Conservation (phyloP, 768 basidiomycete genomes). For the Sporobolomyces pararoseus region DNA sequence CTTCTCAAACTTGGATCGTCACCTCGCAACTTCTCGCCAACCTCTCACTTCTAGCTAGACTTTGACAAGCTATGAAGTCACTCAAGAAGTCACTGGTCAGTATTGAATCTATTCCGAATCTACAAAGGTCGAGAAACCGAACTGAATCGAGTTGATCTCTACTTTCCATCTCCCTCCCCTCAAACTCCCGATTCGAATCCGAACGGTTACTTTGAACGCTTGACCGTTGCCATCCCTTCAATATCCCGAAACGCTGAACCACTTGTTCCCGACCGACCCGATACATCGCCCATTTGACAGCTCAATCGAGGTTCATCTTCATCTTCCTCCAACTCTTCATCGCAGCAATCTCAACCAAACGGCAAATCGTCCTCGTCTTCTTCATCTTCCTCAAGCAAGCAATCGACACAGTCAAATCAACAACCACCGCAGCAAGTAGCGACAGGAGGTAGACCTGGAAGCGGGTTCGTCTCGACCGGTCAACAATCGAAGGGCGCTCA, state of each 20-base stretch:
- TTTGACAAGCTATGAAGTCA: slow-evolving; percentile 48
- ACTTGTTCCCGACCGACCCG: slow-evolving; percentile 32
- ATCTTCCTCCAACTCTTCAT: slow-evolving; percentile 12
- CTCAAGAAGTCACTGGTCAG: slow-evolving; percentile 53
- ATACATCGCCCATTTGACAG: slow-evolving; percentile 35
- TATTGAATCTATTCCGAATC: slow-evolving; percentile 4
- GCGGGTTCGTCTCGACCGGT: slow-evolving; percentile 25
- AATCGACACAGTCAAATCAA: neutral
- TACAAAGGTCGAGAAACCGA: neutral
- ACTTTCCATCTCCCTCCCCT: neutral
- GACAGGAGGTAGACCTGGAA: slow-evolving; percentile 17
- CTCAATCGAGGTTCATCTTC: slow-evolving; percentile 35
- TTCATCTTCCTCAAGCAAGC: neutral
- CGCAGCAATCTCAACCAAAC: slow-evolving; percentile 35
- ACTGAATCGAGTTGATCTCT: neutral
- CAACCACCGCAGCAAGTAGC: neutral
- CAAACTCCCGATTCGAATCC: no score
- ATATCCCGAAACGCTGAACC: slow-evolving; percentile 13
- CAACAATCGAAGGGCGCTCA: slow-evolving; percentile 15
- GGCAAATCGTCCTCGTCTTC: slow-evolving; percentile 24
- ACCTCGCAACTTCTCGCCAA: neutral
- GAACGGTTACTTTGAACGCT: no score
- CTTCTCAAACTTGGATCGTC: neutral
- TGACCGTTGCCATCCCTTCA: neutral
- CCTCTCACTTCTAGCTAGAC: neutral